phyloP scores from a whole-genome alignment of 139 green algal species.

The Chlamydomonas eustigma region DNA sequence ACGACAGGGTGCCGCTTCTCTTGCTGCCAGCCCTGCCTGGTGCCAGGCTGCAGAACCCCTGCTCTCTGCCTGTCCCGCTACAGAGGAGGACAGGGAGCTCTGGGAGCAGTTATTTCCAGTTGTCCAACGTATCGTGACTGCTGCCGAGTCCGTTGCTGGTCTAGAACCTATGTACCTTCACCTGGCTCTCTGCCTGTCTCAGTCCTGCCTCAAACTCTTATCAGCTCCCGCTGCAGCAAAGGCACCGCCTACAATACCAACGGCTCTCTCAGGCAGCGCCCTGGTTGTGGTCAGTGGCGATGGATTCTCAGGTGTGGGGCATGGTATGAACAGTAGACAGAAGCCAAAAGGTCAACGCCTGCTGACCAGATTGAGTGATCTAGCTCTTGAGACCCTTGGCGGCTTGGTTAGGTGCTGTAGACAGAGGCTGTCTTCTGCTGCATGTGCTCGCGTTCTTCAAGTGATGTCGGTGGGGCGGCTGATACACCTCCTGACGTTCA shows the following conservation, averaged over 20 bases:
- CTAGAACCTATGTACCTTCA: neutral
- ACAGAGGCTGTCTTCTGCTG: neutral
- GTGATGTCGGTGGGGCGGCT: neutral
- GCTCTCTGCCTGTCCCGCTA: conserved; percentile 33
- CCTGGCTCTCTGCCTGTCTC: neutral
- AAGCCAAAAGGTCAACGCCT: neutral
- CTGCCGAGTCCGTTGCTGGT: neutral
- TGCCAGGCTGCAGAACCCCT: conserved; percentile 16
- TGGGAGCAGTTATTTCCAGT: conserved; percentile 45
- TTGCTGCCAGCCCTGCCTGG: conserved; percentile 11
- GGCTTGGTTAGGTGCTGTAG: neutral
- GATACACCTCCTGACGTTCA: neutral
- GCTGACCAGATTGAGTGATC: neutral
- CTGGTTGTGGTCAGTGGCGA: neutral
- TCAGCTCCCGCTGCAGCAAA: neutral
- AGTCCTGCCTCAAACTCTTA: neutral
- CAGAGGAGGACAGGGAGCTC: conserved; percentile 37
- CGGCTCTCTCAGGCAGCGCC: neutral
- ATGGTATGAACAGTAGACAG: too few relatives aligned
- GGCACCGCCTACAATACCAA: neutral
- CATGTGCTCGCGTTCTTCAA: neutral
- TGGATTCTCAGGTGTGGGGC: neutral
- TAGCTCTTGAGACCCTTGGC: neutral
- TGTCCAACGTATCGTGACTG: conserved; percentile 24
- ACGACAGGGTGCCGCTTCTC: conserved; percentile 7